Base-by-base conservation (phyloP, 2,329 filamentous ascomycete species). In the Colletotrichum gloeosporioides region DNA sequence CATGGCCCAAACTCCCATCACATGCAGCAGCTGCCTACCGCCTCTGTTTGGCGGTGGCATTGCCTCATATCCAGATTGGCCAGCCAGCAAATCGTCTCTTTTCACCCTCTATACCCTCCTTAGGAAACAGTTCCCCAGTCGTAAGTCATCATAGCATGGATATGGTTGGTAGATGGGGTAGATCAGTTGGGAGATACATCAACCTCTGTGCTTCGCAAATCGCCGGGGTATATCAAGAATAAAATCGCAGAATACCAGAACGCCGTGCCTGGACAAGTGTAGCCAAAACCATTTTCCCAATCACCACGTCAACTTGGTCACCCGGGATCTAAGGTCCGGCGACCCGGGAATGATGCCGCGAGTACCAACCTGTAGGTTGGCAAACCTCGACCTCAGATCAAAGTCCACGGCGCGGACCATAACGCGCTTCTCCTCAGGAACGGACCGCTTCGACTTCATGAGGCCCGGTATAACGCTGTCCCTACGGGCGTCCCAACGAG, bases 341-440 rank as follows among this genome's bases (percentile, higher is more conserved):
- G 85, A 82, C 1, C 87, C 89, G 2, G 86, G 85, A 6, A 84
- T 86, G n/a, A 90, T 81, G 8, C 88, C 88, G 55, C 90, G 84
- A 10, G 89, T 90, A n/a, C 90, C 90, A 36, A 91, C 90, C 75
- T 87, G 84, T 31, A 92, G 82, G 12, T 85, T 82, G 6, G 90
- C 90, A 69, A 83, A 85, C 62, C 88, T 87, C 65, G 87, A 85
- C 36, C 89, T 87, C 64, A 92, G 84, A 79, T 92, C 88, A 79
- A 92, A 92, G 77, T 92, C 88, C 25, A 91, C 89, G 0, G 88
- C 84, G 72, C 88, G 86, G 62, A 92, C 86, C 86, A 91, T 91
- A 72, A 92, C 85, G 12, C 90, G 88, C 79, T 85, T 90, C 73
- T 89, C 86, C 75, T 90, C 89, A 0, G 90, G 89, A 8, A 92